These are phyloP conservation scores for Amanita rubescens DNA, from an alignment of 768 basidiomycete species.

Conservation along the genomic window DNA sequence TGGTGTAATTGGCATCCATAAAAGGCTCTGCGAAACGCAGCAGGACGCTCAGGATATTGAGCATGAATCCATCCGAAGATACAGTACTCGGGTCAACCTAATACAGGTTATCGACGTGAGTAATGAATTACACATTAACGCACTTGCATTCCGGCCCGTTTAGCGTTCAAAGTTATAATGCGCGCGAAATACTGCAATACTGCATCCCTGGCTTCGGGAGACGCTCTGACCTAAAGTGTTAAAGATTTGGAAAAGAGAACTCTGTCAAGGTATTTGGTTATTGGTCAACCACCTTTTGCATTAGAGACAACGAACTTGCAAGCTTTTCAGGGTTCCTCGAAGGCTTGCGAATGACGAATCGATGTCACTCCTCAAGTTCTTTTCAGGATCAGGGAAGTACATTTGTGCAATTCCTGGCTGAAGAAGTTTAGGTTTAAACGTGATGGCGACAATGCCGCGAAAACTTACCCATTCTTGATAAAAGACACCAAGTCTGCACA, in stretches of 20 bases:
- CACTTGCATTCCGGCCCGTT: slow-evolving; percentile 88
- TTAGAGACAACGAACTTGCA: slow-evolving; percentile 50
- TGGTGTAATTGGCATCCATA: slow-evolving; percentile 85
- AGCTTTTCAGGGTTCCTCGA: slow-evolving; percentile 73
- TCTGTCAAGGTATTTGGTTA: slow-evolving; percentile 18
- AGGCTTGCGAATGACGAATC: slow-evolving; percentile 81
- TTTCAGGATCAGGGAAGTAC: slow-evolving; percentile 85
- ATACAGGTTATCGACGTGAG: background rate
- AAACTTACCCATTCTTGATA: slow-evolving; percentile 79
- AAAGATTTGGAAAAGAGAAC: slow-evolving; percentile 79
- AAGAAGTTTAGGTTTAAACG: slow-evolving; percentile 4
- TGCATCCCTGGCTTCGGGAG: slow-evolving; percentile 69
- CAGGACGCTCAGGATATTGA: slow-evolving; percentile 79
- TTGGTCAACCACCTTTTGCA: background rate
- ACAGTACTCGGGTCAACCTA: slow-evolving; percentile 84
- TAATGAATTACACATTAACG: slow-evolving; percentile 6
- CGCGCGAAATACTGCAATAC: slow-evolving; percentile 78
- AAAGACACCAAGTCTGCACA: slow-evolving; percentile 81
- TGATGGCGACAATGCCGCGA: background rate
- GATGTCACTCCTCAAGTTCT: slow-evolving; percentile 63
- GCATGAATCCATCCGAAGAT: slow-evolving; percentile 87
- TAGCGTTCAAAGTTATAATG: slow-evolving; percentile 68
- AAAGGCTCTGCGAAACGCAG: slow-evolving; percentile 89
- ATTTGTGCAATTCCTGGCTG: slow-evolving; percentile 70
- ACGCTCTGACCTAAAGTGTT: slow-evolving; percentile 83